phyloP scores from a whole-genome alignment of 2,329 filamentous ascomycete species.

The Aphanocladium album region DNA sequence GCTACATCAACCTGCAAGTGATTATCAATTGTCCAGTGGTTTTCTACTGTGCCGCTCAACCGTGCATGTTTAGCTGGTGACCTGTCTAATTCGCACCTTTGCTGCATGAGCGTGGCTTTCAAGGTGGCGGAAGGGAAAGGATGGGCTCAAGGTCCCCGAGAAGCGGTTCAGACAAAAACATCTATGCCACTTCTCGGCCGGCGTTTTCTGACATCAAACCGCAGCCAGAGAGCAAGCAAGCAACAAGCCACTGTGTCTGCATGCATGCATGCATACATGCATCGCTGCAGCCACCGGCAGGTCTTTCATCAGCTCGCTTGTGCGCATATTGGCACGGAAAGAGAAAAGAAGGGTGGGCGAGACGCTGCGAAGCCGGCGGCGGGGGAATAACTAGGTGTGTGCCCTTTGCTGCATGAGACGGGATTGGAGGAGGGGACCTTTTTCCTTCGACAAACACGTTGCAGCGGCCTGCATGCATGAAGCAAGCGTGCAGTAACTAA shows the following conservation, averaged over 20 bases:
- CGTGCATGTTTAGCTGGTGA: neutral
- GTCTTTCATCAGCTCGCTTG: neutral
- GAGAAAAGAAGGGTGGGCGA: neutral
- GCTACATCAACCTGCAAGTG: neutral
- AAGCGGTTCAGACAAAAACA: neutral
- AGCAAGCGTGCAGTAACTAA: neutral
- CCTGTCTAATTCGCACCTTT: neutral
- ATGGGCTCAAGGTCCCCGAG: neutral
- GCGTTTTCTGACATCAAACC: neutral
- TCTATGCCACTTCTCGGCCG: neutral
- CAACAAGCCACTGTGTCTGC: too few species aligned
- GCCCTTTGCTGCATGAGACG: neutral
- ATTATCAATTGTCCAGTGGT: neutral
- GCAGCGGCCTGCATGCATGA: neutral
- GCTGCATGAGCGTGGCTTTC: neutral
- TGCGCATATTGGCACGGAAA: too few species aligned
- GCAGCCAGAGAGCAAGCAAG: too few species aligned
- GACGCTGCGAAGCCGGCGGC: neutral
- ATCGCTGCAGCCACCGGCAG: neutral
- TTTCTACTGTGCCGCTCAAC: neutral
- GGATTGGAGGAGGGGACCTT: neutral
- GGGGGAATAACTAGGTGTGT: neutral
- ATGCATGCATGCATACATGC: neutral
- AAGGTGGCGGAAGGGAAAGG: neutral
- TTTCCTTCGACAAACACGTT: neutral